Base-by-base conservation (phyloP, 2,329 filamentous ascomycete genomes). In the Cercospora janseana region DNA sequence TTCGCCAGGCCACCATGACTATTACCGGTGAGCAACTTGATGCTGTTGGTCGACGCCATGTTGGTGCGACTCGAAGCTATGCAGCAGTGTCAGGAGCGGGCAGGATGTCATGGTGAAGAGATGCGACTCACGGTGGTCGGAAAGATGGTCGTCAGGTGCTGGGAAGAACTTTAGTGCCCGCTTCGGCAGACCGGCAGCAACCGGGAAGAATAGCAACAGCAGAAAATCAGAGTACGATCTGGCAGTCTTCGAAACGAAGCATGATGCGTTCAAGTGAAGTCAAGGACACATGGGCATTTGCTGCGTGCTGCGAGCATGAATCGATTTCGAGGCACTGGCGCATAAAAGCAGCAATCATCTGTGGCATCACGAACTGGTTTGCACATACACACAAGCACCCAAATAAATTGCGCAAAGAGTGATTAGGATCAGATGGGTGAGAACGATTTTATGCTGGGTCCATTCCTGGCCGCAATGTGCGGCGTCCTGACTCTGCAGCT, bases 1-100 rank as follows among this genome's bases (percentile, higher is more conserved):
- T 84, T 82, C 29, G 85, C 85, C 51, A 88, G 79, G 70, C 84
- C 78, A 5, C 85, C 84, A 67, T 88, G 85, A 69, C 83, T 87
- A 74, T 87, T 87, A 62, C 85, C 85, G 62, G 85, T 87, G 68
- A 88, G 75, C 57, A 88, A 73, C 71, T 88, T 88, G 68, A 88
- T 87, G 28, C 81, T 84, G 72, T 87, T 88, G 32, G 32, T 47
- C 56, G 82, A 79, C 60, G 84, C 79, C 85, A 88, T 87, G 49
- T 45, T 55, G 24, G 31, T 47, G 60, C 55, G 56, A 60, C 52
- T 34, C 24, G 28, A 42, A 35, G 45, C 34, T 41, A 23, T 48
- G 40, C 44, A 29, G 49, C 45, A 41, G 44, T 26, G 23, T 43
- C 23, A 50, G 54, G 34, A 16, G 29, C 28, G 12, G 29, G 40